Conservation (phyloP, 345 rosid species). For the Abelmoschus esculentus region DNA sequence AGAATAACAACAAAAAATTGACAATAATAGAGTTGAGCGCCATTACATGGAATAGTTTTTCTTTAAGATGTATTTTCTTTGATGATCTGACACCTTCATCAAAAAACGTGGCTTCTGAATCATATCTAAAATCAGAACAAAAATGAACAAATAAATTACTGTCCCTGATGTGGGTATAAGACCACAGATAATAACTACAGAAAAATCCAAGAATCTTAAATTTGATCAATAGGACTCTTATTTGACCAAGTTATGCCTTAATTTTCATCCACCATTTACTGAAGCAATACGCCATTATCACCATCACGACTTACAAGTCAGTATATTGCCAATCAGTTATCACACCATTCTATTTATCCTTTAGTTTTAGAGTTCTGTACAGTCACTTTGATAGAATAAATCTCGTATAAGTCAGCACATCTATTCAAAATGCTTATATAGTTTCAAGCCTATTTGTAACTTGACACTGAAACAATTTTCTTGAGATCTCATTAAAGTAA, state of each 20-base stretch:
- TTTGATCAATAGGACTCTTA: not conserved
- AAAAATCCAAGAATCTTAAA: not conserved
- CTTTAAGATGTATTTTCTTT: slow-evolving; percentile 79
- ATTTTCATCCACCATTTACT: not conserved
- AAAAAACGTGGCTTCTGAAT: slow-evolving; percentile 70
- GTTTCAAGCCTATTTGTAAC: not conserved
- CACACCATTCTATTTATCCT: not conserved
- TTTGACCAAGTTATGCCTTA: not conserved
- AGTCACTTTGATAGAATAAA: not conserved
- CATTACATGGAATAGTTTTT: slow-evolving; percentile 82
- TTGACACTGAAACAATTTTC: not conserved
- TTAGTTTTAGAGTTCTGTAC: not conserved
- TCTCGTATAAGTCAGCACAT: not conserved
- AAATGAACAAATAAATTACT: slow-evolving; percentile 8
- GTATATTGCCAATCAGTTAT: not conserved
- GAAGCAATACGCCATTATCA: slow-evolving; percentile 4
- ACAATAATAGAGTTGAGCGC: not conserved
- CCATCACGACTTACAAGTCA: not conserved
- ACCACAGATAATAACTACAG: not conserved
- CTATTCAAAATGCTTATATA: not conserved
- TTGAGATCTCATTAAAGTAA: not conserved
- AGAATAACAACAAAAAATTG: not conserved
- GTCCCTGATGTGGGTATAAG: not conserved
- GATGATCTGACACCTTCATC: slow-evolving; percentile 85
- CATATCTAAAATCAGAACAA: slow-evolving; percentile 49